A percentile compares a stretch with the other conserved stretches of the same genome.
These are phyloP conservation scores for Clonostachys rosea DNA, from an alignment of 2,329 filamentous ascomycete species.

Conservation along the genomic window DNA sequence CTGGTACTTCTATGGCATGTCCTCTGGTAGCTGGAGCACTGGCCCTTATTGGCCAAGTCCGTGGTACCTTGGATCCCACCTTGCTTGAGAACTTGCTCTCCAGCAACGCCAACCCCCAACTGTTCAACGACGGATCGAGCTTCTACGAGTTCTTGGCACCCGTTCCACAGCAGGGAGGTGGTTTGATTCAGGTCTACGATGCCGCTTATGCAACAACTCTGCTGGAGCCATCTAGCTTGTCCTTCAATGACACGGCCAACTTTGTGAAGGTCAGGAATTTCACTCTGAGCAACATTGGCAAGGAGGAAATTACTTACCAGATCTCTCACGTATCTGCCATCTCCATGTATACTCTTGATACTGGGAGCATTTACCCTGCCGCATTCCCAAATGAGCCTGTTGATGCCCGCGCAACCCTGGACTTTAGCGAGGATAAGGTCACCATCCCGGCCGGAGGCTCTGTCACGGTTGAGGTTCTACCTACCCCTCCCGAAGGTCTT, in stretches of 20 bases:
- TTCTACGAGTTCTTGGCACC: constrained; percentile 40
- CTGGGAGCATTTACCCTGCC: constrained; percentile 24
- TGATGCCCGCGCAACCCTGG: constrained; percentile 32
- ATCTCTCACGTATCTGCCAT: constrained; percentile 44
- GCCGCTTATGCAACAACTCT: constrained; percentile 49
- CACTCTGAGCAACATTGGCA: constrained; percentile 49
- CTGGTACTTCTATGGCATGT: constrained; percentile 57
- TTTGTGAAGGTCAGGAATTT: constrained; percentile 44
- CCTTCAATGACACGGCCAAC: constrained; percentile 61
- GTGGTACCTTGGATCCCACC: constrained; percentile 44
- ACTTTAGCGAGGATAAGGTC: constrained; percentile 34
- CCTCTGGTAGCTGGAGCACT: constrained; percentile 50
- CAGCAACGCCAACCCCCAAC: constrained; percentile 40
- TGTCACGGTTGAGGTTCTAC: constrained; percentile 39
- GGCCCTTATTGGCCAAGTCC: constrained; percentile 47
- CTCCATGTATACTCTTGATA: constrained; percentile 45
- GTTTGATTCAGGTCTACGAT: constrained; percentile 55
- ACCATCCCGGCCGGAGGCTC: constrained; percentile 34
- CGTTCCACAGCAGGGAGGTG: constrained; percentile 55
- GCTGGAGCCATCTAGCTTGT: constrained; percentile 50
- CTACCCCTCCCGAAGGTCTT: constrained; percentile 18
- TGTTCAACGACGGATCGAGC: constrained; percentile 37
- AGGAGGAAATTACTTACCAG: constrained; percentile 41
- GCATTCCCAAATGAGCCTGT: constrained; percentile 39
- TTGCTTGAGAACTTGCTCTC: constrained; percentile 44